Base-by-base conservation (phyloP, 106 monocot species). In the Platanthera guangdongensis region DNA sequence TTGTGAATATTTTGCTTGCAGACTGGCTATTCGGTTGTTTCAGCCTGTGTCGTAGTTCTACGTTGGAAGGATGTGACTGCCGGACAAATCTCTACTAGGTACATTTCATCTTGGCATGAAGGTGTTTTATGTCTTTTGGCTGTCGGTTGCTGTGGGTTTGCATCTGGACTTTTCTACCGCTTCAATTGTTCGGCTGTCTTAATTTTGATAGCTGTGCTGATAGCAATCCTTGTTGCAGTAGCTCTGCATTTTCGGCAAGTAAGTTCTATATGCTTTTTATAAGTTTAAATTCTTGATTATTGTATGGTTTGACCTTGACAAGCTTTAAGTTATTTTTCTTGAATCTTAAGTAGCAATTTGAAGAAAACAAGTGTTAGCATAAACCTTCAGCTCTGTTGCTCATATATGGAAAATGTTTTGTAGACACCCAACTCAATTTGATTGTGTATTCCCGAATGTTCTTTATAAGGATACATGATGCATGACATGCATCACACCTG, bases 21-120 rank as follows among this genome's bases (percentile, higher is more conserved):
- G 97, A 97, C 97, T 71, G 97, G 94, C 11, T 97, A 97, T 86
- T 97, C 97, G 70, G 97, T 97, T 85, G 97, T 97, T 74, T 89
- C 94, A 28, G 97, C 91, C 50, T 94, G 97, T 90, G 88, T 99
- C 22, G 75, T 99, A 79, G 82, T 88, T 50, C 83, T 94, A 13
- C 87, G 94, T 8, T 94, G 94, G 94, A 99, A 88, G 70, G 96
- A 91, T 64, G 81, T 85, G 45, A 14, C 76, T 46, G 15, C 74
- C 21, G 74, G 76, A 72, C 81, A 80, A 79, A 49, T 54, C 75
- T 85, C 83, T 72, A 32, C 55, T 39, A 85, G 73, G 11, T 62
- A 68, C 45, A 49, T 90, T 73, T 90, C 91, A 57, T 69, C 65
- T n/a, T 72, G 89, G 86, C 78, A 71, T 69, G 94, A 99, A 85